Evolutionary conservation across 768 basidiomycete species (phyloP).

Genomic region (Nidula microcarpa): DNA sequence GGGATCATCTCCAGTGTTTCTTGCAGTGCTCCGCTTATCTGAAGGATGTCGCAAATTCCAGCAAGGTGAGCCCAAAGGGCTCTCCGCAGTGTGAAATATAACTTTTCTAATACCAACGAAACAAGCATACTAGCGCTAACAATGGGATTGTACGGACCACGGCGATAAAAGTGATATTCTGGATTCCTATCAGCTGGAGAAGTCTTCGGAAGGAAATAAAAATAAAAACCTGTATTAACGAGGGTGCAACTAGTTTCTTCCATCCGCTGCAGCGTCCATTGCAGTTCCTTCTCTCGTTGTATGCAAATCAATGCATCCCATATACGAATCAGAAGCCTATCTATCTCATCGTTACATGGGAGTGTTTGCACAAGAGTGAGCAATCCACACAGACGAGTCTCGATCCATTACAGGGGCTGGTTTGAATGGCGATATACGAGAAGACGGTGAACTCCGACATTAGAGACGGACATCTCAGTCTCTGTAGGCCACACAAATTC

Average conservation of each 20-base stretch:
- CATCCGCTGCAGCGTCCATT: conserved; percentile 11
- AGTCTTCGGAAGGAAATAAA: neutral
- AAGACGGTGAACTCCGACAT: neutral
- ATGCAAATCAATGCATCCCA: conserved; percentile 4
- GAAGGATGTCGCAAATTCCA: conserved; percentile 13
- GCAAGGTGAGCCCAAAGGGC: conserved; percentile 14
- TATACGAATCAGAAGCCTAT: conserved; percentile 3
- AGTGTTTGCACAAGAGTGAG: conserved; percentile 1
- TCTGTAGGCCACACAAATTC: neutral
- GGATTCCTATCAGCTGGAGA: neutral
- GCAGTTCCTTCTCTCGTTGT: conserved; percentile 9
- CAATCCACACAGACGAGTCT: conserved; percentile 3
- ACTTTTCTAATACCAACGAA: conserved; percentile 12
- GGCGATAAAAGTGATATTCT: conserved; percentile 8
- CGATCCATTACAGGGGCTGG: neutral
- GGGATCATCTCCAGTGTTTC: conserved; percentile 7
- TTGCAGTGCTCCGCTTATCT: neutral
- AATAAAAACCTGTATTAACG: conserved; percentile 11
- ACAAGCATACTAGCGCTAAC: conserved; percentile 1
- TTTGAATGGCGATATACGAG: conserved; percentile 1
- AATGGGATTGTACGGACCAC: conserved; percentile 2
- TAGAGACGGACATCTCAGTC: neutral
- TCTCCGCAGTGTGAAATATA: conserved; percentile 14
- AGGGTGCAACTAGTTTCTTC: neutral
- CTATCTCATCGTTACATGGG: neutral